phyloP scores from a whole-genome alignment of 805 yeast genomes.

The Wickerhamiella qilinensis region DNA sequence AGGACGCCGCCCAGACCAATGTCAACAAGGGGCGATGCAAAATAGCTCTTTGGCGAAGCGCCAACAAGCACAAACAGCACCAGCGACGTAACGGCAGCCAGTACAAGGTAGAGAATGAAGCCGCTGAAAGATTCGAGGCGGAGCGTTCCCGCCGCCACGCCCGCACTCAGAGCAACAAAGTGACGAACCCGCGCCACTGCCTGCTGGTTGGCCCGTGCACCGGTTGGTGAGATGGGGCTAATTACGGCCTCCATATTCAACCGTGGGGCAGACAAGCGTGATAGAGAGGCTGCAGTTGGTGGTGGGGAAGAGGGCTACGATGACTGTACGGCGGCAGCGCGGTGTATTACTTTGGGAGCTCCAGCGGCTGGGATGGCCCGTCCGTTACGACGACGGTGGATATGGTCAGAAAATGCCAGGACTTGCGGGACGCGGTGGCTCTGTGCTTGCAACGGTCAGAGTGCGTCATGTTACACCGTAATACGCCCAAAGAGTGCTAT shows the following conservation, averaged over 20 bases:
- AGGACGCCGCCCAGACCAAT: conserved; percentile 8
- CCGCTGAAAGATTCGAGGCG: conserved; percentile 36
- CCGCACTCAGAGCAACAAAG: conserved; percentile 33
- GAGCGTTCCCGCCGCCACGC: conserved; percentile 39
- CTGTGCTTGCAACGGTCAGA: conserved; percentile 92
- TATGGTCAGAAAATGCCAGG: conserved; percentile 56
- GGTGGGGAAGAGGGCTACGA: background rate
- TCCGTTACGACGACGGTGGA: background rate
- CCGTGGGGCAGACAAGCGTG: background rate
- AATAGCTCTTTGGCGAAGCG: conserved; percentile 1
- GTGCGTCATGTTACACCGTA: conserved; percentile 78
- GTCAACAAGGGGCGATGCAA: conserved; percentile 3
- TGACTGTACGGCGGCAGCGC: background rate
- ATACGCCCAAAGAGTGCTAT: conserved; percentile 79
- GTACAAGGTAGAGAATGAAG: conserved; percentile 27
- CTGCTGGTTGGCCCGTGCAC: conserved; percentile 4
- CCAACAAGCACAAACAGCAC: conserved; percentile 4
- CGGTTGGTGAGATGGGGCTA: conserved; percentile 3
- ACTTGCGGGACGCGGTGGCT: conserved; percentile 88
- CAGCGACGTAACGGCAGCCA: conserved; percentile 17
- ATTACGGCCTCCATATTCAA: background rate
- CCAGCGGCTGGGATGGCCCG: background rate
- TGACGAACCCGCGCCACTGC: conserved; percentile 24
- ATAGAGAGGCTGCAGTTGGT: background rate
- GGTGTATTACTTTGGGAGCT: background rate